Evolutionary conservation across 768 basidiomycete genomes (phyloP), one percentile per base, ranked within the genome.

Genomic region (Tylopilus plumbeoviolaceoides): DNA sequence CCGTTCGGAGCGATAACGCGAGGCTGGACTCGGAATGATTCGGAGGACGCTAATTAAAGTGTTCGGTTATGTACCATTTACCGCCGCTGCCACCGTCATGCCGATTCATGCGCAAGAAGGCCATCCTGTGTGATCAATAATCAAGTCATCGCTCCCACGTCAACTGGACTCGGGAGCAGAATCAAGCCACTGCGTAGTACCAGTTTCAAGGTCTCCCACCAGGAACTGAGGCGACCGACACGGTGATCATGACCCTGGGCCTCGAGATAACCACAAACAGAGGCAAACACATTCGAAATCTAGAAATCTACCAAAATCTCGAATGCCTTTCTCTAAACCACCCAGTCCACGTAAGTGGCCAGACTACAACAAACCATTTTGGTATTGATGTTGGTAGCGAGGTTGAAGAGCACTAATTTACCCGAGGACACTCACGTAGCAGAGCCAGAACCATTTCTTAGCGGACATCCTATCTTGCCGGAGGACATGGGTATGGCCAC

Each of bases 401-500:
- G 64, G 42, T 21, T 67, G 53, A 66, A 52, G 48, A 66, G 59
- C 41, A 68, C 65, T 25, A 27, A 57, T 44, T 44, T 69, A 44
- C 67, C 67, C 23, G 54, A 56, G 12, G 60, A 44, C 17, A 18
- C 38, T 39, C 58, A 50, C 3, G 11, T 33, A 28, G 47, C 23
- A 4, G 21, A 51, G 48, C 55, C 46, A 4, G 57, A 57, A 17
- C 57, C 59, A 0, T 67, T 67, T 48, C 64, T 67, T 5, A 60
- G 46, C 11, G 67, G 67, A 41, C 59, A 65, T 51, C 66, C 66
- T 25, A 67, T 67, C 35, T 49, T 67, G 27, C 66, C 58, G 0
- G 66, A 67, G 30, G 66, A 67, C 43, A 67, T 67, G 61, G 66
- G 66, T 68, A 44, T 33, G 63, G 38, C 30, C 15, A 10, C 40